These are phyloP conservation scores for Dillenia turbinata DNA, from an alignment of 164 flowering plant species.

Conservation along the genomic window DNA sequence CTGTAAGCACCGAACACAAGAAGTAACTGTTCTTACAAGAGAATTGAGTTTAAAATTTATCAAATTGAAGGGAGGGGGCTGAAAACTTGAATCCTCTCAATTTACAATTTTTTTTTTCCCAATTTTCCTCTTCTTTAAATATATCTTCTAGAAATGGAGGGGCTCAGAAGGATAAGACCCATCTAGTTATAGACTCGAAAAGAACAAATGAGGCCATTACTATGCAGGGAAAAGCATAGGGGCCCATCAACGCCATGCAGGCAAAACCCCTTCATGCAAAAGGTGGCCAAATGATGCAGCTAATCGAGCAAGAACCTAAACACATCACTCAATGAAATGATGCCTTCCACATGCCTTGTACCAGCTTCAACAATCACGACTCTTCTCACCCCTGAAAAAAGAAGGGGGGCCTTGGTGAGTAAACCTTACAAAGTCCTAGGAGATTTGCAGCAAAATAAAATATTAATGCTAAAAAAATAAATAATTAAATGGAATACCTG, in stretches of 20 bases:
- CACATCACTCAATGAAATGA: slow-evolving; percentile 43
- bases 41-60: too few relatives aligned
- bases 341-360: slow-evolving; percentile 62
- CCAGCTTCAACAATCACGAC: slow-evolving; percentile 52
- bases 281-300: too few relatives aligned
- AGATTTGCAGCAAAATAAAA: neutral
- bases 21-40: too few relatives aligned
- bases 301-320: slow-evolving; percentile 37
- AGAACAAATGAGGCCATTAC: slow-evolving; percentile 8
- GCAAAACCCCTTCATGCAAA: too few relatives aligned
- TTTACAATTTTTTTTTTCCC: slow-evolving; percentile 26
- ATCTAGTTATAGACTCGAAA: slow-evolving; percentile 7
- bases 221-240: neutral
- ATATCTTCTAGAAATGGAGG: slow-evolving; percentile 19
- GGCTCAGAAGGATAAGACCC: slow-evolving; percentile 10
- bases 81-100: slow-evolving; percentile 22
- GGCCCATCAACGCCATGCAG: neutral
- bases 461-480: neutral
- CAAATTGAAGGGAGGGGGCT: too few relatives aligned
- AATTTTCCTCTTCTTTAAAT: slow-evolving; percentile 5
- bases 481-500: slow-evolving; percentile 27
- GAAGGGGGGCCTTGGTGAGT: neutral
- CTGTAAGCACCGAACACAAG: too few relatives aligned
- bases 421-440: too few relatives aligned
- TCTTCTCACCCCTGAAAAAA: slow-evolving; percentile 43